Conservation (phyloP, 2,329 filamentous ascomycete species). For the Trichoderma sp. region DNA sequence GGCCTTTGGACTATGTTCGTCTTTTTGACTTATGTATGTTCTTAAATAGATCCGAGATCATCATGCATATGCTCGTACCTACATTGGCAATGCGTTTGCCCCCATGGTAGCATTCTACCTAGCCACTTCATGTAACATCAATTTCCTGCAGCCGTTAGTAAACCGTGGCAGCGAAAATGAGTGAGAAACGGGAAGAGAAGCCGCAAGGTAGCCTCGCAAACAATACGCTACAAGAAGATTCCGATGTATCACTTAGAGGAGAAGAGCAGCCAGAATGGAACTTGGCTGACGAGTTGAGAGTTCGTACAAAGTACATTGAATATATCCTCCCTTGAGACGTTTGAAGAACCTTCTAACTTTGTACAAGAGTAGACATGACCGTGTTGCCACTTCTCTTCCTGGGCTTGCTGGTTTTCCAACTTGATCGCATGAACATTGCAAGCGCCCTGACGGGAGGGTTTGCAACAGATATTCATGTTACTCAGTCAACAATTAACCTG, state of each 20-base stretch:
- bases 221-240: background rate
- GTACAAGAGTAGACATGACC: slow-evolving; percentile 45
- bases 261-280: background rate
- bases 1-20: background rate
- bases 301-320: background rate
- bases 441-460: slow-evolving; percentile 53
- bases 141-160: background rate
- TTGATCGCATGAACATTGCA: slow-evolving; percentile 46
- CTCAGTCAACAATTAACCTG: slow-evolving; percentile 54
- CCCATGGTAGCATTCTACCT: background rate
- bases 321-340: background rate
- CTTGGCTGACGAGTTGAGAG: background rate
- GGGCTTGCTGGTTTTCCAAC: slow-evolving; percentile 51
- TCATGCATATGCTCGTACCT: background rate
- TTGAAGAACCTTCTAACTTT: background rate
- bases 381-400: slow-evolving; percentile 52
- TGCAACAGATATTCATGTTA: slow-evolving; percentile 50
- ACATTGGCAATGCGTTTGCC: background rate
- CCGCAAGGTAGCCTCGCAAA: background rate
- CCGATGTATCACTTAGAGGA: background rate
- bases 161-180: background rate
- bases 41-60: background rate
- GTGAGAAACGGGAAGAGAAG: background rate
- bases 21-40: background rate
- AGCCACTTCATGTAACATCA: background rate